phyloP scores from a whole-genome alignment of 768 basidiomycete species.

The Lyophyllum decastes region DNA sequence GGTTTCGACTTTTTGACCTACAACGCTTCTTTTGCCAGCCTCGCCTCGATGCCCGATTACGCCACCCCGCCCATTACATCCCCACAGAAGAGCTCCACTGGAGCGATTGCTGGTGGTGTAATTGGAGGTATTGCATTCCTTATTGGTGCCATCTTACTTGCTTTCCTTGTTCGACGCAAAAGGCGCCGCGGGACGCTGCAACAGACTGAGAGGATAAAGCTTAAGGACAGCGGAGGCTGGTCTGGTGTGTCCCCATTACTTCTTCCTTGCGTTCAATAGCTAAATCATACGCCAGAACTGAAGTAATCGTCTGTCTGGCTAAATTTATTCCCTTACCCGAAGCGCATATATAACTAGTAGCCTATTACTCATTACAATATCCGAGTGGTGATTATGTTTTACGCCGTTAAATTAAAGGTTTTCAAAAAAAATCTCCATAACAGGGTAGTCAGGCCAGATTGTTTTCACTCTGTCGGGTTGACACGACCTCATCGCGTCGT shows the following conservation, averaged over 20 bases:
- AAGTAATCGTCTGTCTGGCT: background rate
- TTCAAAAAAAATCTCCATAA: no score
- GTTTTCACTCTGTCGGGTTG: no score
- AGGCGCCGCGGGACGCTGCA: background rate
- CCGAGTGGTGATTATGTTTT: no score
- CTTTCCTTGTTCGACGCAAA: background rate
- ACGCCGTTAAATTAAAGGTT: no score
- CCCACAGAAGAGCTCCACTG: background rate
- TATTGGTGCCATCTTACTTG: background rate
- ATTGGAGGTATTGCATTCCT: conserved; percentile 15
- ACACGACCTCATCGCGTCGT: no score
- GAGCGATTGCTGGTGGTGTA: conserved; percentile 18
- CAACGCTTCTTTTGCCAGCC: conserved; percentile 32
- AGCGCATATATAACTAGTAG: background rate
- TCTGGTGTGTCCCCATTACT: background rate
- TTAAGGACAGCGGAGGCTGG: background rate
- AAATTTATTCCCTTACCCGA: background rate
- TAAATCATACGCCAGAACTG: background rate
- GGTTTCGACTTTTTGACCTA: conserved; percentile 43
- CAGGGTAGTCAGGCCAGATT: no score
- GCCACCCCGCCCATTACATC: background rate
- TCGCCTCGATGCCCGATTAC: conserved; percentile 20
- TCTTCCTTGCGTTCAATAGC: background rate
- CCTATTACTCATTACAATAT: no score
- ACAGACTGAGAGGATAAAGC: background rate